Evolutionary conservation across 257 asterid species (phyloP).

Genomic region (Solanum ossicruentum): DNA sequence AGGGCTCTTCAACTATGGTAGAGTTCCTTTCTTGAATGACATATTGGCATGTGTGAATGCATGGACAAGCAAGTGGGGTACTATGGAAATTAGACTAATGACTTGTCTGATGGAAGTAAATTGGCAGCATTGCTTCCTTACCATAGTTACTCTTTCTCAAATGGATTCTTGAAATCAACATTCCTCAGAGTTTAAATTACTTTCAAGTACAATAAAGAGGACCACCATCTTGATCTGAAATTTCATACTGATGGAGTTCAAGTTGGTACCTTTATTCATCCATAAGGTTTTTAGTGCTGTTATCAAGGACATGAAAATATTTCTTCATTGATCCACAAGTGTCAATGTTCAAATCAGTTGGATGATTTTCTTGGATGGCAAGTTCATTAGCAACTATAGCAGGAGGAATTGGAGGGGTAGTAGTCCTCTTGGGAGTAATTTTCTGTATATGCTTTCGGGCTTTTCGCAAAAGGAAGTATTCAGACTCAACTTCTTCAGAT

Average conservation of each 20-base stretch:
- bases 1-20: not conserved
- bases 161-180: constrained; percentile 10
- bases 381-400: constrained; percentile 33
- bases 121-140: constrained; percentile 23
- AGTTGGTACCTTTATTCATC: not conserved
- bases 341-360: constrained; percentile 28
- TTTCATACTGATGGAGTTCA: not conserved
- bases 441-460: constrained; percentile 17
- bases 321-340: not conserved
- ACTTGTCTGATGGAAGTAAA: constrained; percentile 24
- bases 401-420: constrained; percentile 40
- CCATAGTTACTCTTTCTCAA: constrained; percentile 11
- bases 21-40: not conserved
- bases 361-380: constrained; percentile 24
- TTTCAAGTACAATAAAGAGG: not conserved
- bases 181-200: not conserved
- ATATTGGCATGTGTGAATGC: constrained; percentile 9
- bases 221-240: not conserved
- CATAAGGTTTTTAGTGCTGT: not conserved
- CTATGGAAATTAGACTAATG: constrained; percentile 11
- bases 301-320: not conserved
- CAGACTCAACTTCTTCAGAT: constrained; percentile 60
- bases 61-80: constrained; percentile 35
- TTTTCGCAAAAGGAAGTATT: constrained; percentile 6
- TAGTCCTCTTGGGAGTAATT: constrained; percentile 21